Percentiles rank a stretch among this genome's conserved stretches.
Evolutionary conservation across 2,329 filamentous ascomycete genomes (phyloP).

Genomic region (Monosporascus cannonballus): DNA sequence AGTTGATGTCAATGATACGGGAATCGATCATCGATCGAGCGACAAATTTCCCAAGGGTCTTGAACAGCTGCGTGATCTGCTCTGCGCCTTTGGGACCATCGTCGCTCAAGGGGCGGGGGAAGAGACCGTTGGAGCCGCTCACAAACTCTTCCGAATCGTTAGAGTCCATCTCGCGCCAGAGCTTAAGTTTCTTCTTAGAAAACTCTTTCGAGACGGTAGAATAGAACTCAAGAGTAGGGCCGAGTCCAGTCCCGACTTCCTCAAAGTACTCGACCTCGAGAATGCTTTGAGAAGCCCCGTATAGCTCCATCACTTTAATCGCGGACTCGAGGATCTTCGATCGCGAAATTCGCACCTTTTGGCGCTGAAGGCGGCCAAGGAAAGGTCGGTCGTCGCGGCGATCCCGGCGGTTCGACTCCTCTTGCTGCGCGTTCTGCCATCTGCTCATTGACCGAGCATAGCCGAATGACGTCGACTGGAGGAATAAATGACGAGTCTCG

Average conservation of each 20-base stretch:
- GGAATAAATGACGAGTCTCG: conserved; percentile 91
- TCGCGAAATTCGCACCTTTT: conserved; percentile 96
- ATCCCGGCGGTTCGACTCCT: conserved; percentile 74
- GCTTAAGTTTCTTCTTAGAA: conserved; percentile 91
- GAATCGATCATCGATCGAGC: conserved; percentile 98
- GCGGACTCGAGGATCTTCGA: conserved; percentile 94
- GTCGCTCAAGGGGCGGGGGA: conserved; percentile 83
- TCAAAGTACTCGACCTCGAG: conserved; percentile 98
- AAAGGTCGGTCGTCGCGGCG: conserved; percentile 87
- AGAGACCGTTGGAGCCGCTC: conserved; percentile 77
- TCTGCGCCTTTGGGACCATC: conserved; percentile 80
- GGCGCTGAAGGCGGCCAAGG: conserved; percentile 83
- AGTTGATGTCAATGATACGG: conserved; percentile 92
- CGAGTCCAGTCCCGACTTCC: conserved; percentile 92
- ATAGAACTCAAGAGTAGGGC: conserved; percentile 95
- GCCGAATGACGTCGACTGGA: conserved; percentile 96
- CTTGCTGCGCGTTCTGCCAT: conserved; percentile 88
- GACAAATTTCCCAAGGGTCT: conserved; percentile 92
- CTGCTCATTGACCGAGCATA: conserved; percentile 96
- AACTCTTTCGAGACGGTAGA: conserved; percentile 96
- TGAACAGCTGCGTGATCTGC: conserved; percentile 82
- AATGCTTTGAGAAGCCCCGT: conserved; percentile 92
- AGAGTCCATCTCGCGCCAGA: conserved; percentile 90
- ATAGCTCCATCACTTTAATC: conserved; percentile 97
- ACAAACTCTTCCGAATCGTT: conserved; percentile 72